Evolutionary conservation across 495 filamentous ascomycete species (phyloP), one percentile per base, ranked within the genome.

Genomic region (Xylaria venustula): DNA sequence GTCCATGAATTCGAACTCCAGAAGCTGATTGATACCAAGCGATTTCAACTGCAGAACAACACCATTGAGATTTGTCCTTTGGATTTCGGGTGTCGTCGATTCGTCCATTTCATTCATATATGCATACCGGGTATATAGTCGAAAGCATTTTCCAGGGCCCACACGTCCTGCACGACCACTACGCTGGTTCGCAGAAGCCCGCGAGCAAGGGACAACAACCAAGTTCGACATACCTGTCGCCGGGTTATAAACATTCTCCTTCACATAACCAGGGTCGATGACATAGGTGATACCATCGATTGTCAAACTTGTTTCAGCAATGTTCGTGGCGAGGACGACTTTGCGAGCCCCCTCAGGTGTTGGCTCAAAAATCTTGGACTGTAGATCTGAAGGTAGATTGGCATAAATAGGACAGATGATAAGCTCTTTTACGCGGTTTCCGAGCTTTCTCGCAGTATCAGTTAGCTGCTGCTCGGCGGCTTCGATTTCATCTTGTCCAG

Each of bases 1-100:
- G 67, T 98, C 94, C 85, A 98, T 92, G 71, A 96, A 98, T 67
- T 98, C 94, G 64, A 98, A 98, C 41, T 93, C 87, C 11, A 98
- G 83, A 0, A 98, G 84, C 63, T 98, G 88, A 69, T 97, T 93
- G 68, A 98, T 96, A 12, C 95, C 95, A 14, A 98, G 82, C 1
- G 89, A 88, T 70, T 96, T 97, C 9, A 98, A 79, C 64, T 93
- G 83, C 17, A 98, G 79, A 12, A 97, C 91, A 2, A 95, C 87
- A 30, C 85, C 81, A 65, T 87, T 94, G 14, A 98, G 80, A 59
- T 96, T 96, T 0, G 90, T 92, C 9, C 94, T 85, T 70, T 96
- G 92, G 60, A 98, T 98, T 70, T 98, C 94, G 0, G 95, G 95
- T 0, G 89, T 93, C 0, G 95, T 95, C 62, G 86, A 91, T 69